Evolutionary conservation across 1,139 yeast species (phyloP).

Genomic region (Geotrichum reessii): DNA sequence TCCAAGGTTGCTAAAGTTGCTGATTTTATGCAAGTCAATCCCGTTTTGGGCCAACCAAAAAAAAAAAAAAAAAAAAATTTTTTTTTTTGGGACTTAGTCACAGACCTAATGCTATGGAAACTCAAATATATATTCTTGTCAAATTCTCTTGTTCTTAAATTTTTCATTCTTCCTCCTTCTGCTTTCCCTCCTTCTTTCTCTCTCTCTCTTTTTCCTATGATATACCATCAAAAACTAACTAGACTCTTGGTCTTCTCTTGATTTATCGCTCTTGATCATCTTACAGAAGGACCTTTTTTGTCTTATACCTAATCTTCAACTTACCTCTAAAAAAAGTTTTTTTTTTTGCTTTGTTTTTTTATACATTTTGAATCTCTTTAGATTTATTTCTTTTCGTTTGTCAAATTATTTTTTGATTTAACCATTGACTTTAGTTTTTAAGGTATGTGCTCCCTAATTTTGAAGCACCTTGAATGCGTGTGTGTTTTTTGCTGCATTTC

Average conservation of each 20-base stretch:
- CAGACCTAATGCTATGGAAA: not conserved
- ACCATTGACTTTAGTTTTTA: not conserved
- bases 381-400: not conserved
- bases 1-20: not conserved
- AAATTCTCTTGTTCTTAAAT: not conserved
- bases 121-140: not conserved
- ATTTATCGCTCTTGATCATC: not conserved
- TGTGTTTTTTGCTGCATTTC: no score
- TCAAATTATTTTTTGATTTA: not conserved
- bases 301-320: conserved; percentile 1
- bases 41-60: not conserved
- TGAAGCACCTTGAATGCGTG: no score
- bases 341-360: not conserved
- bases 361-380: not conserved
- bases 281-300: conserved; percentile 10
- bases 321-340: conserved; percentile 1
- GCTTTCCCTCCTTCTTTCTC: conserved; percentile 4
- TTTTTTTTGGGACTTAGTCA: not conserved
- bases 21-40: not conserved
- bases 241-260: conserved; percentile 8
- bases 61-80: not conserved
- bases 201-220: conserved; percentile 14
- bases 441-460: no score
- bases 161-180: not conserved
- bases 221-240: conserved; percentile 11